These are phyloP conservation scores for Fonsecaea pedrosoi DNA, from an alignment of 2,329 filamentous ascomycete genomes.

Conservation along the genomic window DNA sequence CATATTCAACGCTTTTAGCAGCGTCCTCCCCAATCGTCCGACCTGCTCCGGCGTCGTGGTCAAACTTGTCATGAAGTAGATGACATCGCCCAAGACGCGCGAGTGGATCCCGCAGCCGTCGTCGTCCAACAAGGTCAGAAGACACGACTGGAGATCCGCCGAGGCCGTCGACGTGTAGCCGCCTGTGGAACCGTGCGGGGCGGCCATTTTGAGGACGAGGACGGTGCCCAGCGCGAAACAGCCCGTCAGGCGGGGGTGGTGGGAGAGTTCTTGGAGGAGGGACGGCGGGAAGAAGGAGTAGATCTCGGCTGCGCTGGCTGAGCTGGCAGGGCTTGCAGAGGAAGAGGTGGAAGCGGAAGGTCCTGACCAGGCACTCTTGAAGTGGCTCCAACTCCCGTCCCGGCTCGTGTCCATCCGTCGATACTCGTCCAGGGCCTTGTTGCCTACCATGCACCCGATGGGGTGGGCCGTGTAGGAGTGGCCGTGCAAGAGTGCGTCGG, in stretches of 20 bases:
- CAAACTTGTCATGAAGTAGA: conserved; percentile 67
- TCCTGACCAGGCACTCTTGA: neutral
- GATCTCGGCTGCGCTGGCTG: conserved; percentile 33
- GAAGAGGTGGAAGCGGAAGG: conserved; percentile 3
- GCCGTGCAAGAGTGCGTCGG: conserved; percentile 79
- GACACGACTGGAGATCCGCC: conserved; percentile 57
- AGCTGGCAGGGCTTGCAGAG: too few relatives aligned
- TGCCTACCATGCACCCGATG: conserved; percentile 78
- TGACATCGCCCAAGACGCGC: conserved; percentile 68
- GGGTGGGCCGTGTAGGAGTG: conserved; percentile 89
- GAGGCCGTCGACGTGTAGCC: conserved; percentile 66
- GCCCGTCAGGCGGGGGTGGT: conserved; percentile 62
- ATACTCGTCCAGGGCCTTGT: conserved; percentile 69
- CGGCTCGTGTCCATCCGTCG: conserved; percentile 59
- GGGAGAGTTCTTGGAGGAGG: conserved; percentile 67
- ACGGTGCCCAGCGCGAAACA: conserved; percentile 78
- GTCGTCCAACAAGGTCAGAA: conserved; percentile 49
- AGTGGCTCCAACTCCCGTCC: neutral
- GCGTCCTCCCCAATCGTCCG: conserved; percentile 29
- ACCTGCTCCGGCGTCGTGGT: conserved; percentile 52
- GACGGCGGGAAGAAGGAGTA: conserved; percentile 76
- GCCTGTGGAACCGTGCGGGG: conserved; percentile 57
- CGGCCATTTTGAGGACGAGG: conserved; percentile 66
- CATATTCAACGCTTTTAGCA: conserved; percentile 36
- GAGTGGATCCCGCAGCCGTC: conserved; percentile 61